These are phyloP conservation scores for Articulospora tetracladia DNA, from an alignment of 495 filamentous ascomycete genomes.

Conservation along the genomic window DNA sequence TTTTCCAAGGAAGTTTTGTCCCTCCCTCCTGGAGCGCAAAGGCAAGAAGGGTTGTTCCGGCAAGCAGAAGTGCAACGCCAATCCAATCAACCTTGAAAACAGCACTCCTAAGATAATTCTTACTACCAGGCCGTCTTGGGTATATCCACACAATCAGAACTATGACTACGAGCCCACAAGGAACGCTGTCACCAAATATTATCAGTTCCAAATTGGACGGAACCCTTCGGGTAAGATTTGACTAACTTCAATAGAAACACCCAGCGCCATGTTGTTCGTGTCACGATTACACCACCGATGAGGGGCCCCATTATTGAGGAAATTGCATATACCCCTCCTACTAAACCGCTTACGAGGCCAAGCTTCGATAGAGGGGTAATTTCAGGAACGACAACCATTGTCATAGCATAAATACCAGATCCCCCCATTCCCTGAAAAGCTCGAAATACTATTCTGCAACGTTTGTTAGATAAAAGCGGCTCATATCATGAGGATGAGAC, in stretches of 20 bases:
- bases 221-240: too few relatives aligned
- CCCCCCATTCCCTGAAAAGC: conserved; percentile 40
- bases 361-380: conserved; percentile 35
- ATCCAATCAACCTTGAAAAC: conserved; percentile 44
- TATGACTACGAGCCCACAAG: background rate
- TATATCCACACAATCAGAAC: conserved; percentile 22
- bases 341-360: conserved; percentile 28
- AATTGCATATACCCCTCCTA: conserved; percentile 19
- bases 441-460: conserved; percentile 29
- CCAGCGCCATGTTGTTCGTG: conserved; percentile 33
- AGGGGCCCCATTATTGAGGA: conserved; percentile 41
- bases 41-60: conserved; percentile 48
- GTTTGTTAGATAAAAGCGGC: background rate
- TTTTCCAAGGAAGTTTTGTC: conserved; percentile 41
- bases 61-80: conserved; percentile 49
- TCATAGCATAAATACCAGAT: conserved; percentile 41
- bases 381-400: conserved; percentile 44
- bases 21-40: conserved; percentile 58
- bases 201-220: background rate
- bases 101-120: conserved; percentile 4
- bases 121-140: background rate
- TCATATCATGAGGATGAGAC: conserved; percentile 6
- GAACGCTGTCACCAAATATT: background rate
- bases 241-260: conserved; percentile 37
- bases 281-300: conserved; percentile 38